Percentiles rank a stretch among this genome's conserved stretches.
Conservation (phyloP, 2,329 filamentous ascomycete species). For the Ophiognomonia clavigignenti-juglandacearum region DNA sequence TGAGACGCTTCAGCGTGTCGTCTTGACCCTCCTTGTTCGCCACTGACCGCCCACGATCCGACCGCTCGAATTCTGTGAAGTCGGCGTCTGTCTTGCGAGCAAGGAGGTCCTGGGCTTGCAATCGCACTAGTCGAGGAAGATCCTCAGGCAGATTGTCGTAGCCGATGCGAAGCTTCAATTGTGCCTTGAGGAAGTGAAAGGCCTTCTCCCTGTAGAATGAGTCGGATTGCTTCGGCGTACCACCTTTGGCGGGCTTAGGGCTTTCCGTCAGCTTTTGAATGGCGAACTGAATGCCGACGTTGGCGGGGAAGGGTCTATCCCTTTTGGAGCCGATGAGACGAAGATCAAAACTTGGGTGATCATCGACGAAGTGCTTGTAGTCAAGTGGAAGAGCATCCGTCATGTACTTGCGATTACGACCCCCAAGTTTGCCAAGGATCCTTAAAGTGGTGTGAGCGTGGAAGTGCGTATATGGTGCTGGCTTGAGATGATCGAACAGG, state of each 20-base stretch:
- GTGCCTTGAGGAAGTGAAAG: conserved; percentile 78
- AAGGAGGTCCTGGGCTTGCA: conserved; percentile 83
- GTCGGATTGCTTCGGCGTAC: conserved; percentile 58
- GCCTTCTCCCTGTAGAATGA: conserved; percentile 91
- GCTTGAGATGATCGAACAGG: conserved; percentile 90
- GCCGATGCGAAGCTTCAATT: conserved; percentile 87
- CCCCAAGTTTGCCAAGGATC: conserved; percentile 93
- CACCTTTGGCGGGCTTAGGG: conserved; percentile 55
- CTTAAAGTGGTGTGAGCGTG: conserved; percentile 97
- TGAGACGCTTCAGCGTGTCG: conserved; percentile 71
- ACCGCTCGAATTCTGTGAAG: conserved; percentile 65
- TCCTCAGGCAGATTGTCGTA: conserved; percentile 86
- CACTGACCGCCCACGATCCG: conserved; percentile 77
- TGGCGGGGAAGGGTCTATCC: conserved; percentile 81
- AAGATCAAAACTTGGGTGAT: conserved; percentile 81
- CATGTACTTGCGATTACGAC: conserved; percentile 92
- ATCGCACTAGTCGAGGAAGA: conserved; percentile 73
- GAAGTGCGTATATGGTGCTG: conserved; percentile 93
- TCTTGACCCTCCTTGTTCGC: conserved; percentile 85
- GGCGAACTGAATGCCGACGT: conserved; percentile 82
- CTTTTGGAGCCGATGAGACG: conserved; percentile 84
- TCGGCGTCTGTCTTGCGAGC: conserved; percentile 67
- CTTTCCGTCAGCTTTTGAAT: conserved; percentile 82
- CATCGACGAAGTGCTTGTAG: conserved; percentile 83
- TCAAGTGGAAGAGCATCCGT: conserved; percentile 80